These are phyloP conservation scores for Kernera saxatilis DNA, from an alignment of 345 rosid genomes.

Conservation along the genomic window DNA sequence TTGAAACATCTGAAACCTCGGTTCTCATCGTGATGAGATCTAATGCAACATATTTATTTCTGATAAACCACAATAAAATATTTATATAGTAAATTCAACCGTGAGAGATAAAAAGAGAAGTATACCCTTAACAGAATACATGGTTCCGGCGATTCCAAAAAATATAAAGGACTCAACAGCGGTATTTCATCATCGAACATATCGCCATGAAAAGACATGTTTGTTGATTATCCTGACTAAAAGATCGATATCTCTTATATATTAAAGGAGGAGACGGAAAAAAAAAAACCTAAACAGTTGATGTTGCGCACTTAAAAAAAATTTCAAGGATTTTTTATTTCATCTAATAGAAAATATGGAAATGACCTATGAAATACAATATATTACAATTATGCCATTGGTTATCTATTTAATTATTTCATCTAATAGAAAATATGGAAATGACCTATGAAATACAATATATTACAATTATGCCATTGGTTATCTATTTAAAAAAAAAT, in stretches of 20 bases:
- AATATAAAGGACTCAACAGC: neutral
- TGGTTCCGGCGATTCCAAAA: neutral
- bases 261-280: neutral
- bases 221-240: fast-evolving
- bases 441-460: neutral
- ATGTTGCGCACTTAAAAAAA: neutral
- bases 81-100: neutral
- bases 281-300: neutral
- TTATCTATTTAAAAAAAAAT: too few species aligned
- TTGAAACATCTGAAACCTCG: too few species aligned
- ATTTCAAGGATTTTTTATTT: neutral
- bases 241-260: neutral
- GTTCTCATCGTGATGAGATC: too few species aligned
- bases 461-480: neutral
- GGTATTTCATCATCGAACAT: neutral
- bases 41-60: neutral
- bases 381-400: neutral
- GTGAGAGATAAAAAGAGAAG: neutral
- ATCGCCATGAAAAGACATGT: neutral
- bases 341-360: neutral
- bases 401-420: too few species aligned
- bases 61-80: neutral
- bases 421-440: neutral
- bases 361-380: neutral
- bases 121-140: neutral